Base-by-base conservation (phyloP, 345 rosid genomes). In the Citrus glauca region DNA sequence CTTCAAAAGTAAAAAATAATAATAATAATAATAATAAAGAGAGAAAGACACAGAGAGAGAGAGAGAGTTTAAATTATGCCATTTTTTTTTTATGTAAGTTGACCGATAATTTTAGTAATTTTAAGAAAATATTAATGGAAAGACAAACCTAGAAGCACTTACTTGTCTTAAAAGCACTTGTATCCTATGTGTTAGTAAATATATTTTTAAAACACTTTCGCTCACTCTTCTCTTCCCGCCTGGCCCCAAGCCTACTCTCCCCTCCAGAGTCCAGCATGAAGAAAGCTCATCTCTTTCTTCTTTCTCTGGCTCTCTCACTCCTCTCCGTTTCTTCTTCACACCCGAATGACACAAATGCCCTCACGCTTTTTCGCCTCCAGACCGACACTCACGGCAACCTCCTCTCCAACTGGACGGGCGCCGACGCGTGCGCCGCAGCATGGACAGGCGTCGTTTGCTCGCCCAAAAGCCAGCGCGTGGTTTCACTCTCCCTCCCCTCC, bases 381-480 rank as follows among this genome's bases (percentile, higher is more conserved):
- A 84, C 96, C 16, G 99, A 95, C 83, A 53, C 92, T 10, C 99
- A 95, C 82, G 98, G 94, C 53, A 83, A 76, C 81, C 98, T 95
- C 85, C 86, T 84, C 78, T 55, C 86, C 73, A 93, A 93, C 85
- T 95, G 98, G 98, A 85, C 93, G 0, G 98, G 98, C 75, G 5
- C 75, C 32, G 82, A 90, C 74, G 94, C 95, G 79, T 93, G 98
- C 71, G 35, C 85, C 82, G 67, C 88, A 65, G 14, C 89, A 4
- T 95, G 98, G 98, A 84, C 35, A 27, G 98, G 98, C 67, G 98
- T 95, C 72, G 55, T 55, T 38, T 95, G 98, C 91, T 95, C 97
- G 6, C 73, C 90, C 33, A 25, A 68, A 17, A 76, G 48, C 2
- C 35, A 83, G 66, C 89, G 93, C 16, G 91, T 91, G 62, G 69